Base-by-base conservation (phyloP, 352 stramenopile genomes). In the Phytophthora fragariae region DNA sequence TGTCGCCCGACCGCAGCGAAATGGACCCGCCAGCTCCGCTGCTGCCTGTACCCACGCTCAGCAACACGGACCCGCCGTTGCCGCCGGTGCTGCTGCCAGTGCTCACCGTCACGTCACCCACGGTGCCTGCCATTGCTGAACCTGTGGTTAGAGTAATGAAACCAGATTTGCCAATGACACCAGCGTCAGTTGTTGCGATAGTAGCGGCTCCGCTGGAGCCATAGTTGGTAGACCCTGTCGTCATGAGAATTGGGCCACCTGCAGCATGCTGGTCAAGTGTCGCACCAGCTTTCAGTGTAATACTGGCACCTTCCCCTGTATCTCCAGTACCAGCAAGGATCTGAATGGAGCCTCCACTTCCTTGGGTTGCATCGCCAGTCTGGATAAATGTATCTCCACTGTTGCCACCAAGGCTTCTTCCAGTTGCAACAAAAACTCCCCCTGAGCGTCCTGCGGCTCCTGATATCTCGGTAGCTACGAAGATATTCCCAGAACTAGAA, bases 291-390 rank as follows among this genome's bases (percentile, higher is more conserved):
- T 44, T 71, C 12, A 81, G 46, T 3, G 56, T 72, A 29, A 78
- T 72, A 44, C 52, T 75, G 3, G 65, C 61, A 4, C 72, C 72
- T 72, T 75, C 57, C 15, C 72, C 72, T 1, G 57, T 70, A 55
- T 72, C 62, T 19, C 72, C 74, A 7, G 54, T 57, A 21, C 74
- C 74, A 6, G 58, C 58, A 29, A 79, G 63, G 17, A 80, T 19
- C 39, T 73, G 62, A 35, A 80, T 73, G 10, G 73, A 72, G 6
- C 73, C 73, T 24, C 69, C 65, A 60, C 59, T 76, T 14, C 73
- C 73, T 70, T 74, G 64, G 9, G 44, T 62, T 61, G 73, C 59
- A 65, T 80, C 66, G 39, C 73, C 73, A 17, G 73, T 80, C 39
- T 76, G 69, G 12, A 80, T 59, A 33, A 66, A 73, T 55, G 44